These are phyloP conservation scores for Daedaleopsis nitida DNA, from an alignment of 768 basidiomycete species.

Conservation along the genomic window DNA sequence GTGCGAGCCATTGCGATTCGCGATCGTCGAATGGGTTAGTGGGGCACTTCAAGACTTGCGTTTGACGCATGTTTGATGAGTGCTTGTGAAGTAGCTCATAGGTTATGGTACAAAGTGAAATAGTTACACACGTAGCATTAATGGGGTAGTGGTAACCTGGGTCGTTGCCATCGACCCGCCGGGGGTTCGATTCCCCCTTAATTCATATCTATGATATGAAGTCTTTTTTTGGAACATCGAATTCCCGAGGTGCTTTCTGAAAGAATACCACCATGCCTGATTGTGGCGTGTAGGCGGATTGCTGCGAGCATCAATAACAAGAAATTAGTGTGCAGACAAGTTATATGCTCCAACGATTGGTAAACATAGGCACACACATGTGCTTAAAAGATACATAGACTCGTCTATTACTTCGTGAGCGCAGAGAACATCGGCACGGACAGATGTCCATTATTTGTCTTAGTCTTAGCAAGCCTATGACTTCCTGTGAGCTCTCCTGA, in stretches of 20 bases:
- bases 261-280: too few relatives aligned
- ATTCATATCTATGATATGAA: slow-evolving; percentile 64
- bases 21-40: not conserved
- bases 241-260: too few relatives aligned
- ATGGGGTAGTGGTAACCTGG: slow-evolving; percentile 41
- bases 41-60: not conserved
- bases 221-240: too few relatives aligned
- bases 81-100: too few relatives aligned
- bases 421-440: slow-evolving; percentile 28
- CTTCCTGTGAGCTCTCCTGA: too few relatives aligned
- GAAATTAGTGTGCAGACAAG: not conserved
- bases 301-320: too few relatives aligned
- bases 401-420: slow-evolving; percentile 21
- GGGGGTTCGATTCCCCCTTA: slow-evolving; percentile 89
- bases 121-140: slow-evolving; percentile 32
- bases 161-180: slow-evolving; percentile 65
- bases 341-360: not conserved
- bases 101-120: too few relatives aligned
- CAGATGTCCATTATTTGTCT: slow-evolving; percentile 18
- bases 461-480: slow-evolving; percentile 18
- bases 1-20: not conserved
- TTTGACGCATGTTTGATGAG: too few relatives aligned
- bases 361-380: too few relatives aligned
- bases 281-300: too few relatives aligned
- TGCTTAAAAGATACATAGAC: too few relatives aligned